Percentiles rank a stretch among this genome's conserved stretches.
These are phyloP conservation scores for Amanita muscaria DNA, from an alignment of 768 basidiomycete genomes.

Conservation along the genomic window DNA sequence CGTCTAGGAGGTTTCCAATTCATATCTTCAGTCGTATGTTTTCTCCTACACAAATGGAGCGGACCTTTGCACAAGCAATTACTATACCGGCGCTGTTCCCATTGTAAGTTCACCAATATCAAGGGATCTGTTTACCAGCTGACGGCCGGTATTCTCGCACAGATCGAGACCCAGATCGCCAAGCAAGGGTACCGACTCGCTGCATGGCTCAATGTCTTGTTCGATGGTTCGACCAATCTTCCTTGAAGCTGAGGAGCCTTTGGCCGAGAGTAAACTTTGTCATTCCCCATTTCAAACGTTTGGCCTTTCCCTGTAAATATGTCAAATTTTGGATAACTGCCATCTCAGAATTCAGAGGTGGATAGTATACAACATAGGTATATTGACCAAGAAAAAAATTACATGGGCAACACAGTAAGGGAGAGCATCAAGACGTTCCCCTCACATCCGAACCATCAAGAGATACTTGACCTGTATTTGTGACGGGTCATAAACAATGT, in stretches of 20 bases:
- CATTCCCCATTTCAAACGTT: too few species aligned
- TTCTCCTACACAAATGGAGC: slow-evolving; percentile 30
- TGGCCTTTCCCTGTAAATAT: too few species aligned
- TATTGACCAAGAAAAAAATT: too few species aligned
- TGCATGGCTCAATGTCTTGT: slow-evolving; percentile 42
- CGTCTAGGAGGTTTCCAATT: too few species aligned
- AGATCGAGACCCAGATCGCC: slow-evolving; percentile 39
- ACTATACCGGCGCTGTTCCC: slow-evolving; percentile 26
- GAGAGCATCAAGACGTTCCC: too few species aligned
- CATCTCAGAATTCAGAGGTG: too few species aligned
- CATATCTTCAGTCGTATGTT: slow-evolving; percentile 27
- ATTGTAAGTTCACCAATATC: slow-evolving; percentile 19
- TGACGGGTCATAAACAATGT: slow-evolving; percentile 50
- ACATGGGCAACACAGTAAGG: too few species aligned
- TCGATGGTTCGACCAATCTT: slow-evolving; percentile 30
- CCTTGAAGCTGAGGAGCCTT: too few species aligned
- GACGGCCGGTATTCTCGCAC: neutral
- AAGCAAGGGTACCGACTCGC: slow-evolving; percentile 41
- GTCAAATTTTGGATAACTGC: too few species aligned
- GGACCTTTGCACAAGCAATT: slow-evolving; percentile 38
- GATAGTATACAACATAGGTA: too few species aligned
- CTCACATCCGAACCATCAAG: slow-evolving; percentile 48
- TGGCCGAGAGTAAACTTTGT: too few species aligned
- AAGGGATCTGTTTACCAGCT: too few species aligned
- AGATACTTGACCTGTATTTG: slow-evolving; percentile 53